Percentiles rank a stretch among this genome's conserved stretches.
phyloP scores from a whole-genome alignment of 441 rosid species.

The Melastoma candidum region DNA sequence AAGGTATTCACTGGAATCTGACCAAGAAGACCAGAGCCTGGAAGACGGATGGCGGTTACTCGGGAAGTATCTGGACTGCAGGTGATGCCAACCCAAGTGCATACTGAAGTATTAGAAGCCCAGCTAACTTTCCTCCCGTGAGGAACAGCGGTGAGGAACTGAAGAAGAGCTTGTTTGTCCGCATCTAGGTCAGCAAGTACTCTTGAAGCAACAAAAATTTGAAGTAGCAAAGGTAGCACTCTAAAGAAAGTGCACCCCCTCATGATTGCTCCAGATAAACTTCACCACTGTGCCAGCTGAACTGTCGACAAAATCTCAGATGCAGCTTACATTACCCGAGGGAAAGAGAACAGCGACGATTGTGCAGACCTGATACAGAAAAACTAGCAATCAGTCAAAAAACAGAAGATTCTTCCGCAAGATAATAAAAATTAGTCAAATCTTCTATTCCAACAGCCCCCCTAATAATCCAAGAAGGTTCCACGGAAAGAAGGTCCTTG shows the following conservation, averaged over 20 bases:
- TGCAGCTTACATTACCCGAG: too few species aligned
- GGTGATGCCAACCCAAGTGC: slow-evolving; percentile 61
- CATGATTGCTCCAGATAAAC: slow-evolving; percentile 18
- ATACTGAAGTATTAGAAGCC: slow-evolving; percentile 33
- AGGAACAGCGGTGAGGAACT: slow-evolving; percentile 45
- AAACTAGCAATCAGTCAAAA: too few species aligned
- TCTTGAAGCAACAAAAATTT: slow-evolving; percentile 24
- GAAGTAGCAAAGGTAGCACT: slow-evolving; percentile 24
- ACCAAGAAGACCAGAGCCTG: slow-evolving; percentile 54
- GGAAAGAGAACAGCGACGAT: too few species aligned
- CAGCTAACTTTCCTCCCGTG: slow-evolving; percentile 58
- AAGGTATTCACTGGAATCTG: slow-evolving; percentile 52
- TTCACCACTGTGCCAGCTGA: too few species aligned
- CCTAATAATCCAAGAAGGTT: too few species aligned
- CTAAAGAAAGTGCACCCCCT: slow-evolving; percentile 18
- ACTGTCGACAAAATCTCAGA: too few species aligned
- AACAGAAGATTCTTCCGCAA: too few species aligned
- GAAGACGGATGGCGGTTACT: slow-evolving; percentile 46
- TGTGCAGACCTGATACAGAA: too few species aligned
- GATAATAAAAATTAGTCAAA: too few species aligned
- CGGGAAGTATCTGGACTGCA: slow-evolving; percentile 35
- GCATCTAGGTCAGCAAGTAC: slow-evolving; percentile 35
- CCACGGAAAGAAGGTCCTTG: too few species aligned
- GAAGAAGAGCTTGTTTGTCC: slow-evolving; percentile 52
- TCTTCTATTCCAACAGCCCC: too few species aligned